Conservation (phyloP, 192 early-diverging fungal genomes). For the Glomus cerebriforme region DNA sequence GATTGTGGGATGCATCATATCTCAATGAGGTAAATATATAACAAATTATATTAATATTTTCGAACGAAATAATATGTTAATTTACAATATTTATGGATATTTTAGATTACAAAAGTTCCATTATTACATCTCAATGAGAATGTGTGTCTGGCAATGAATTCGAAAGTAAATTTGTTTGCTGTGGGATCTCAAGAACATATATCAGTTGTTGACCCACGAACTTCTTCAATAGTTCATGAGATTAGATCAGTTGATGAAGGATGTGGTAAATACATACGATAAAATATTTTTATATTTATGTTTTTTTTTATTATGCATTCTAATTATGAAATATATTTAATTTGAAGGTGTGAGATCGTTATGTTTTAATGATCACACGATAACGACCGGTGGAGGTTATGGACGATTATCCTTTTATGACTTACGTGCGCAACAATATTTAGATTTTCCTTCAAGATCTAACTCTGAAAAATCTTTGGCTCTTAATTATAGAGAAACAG, state of each 20-base stretch:
- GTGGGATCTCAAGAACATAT: conserved; percentile 48
- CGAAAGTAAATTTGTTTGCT: conserved; percentile 37
- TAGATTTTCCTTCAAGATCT: conserved; percentile 37
- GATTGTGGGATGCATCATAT: conserved; percentile 60
- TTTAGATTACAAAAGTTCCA: conserved; percentile 33
- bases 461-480: conserved; percentile 22
- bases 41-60: background rate
- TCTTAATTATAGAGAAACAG: conserved; percentile 40
- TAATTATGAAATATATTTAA: background rate
- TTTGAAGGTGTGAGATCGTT: conserved; percentile 58
- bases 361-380: conserved; percentile 43
- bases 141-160: conserved; percentile 43
- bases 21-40: conserved; percentile 30
- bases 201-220: conserved; percentile 39
- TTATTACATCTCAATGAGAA: conserved; percentile 35
- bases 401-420: conserved; percentile 70
- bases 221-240: conserved; percentile 43
- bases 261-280: conserved; percentile 44
- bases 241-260: conserved; percentile 64
- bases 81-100: background rate
- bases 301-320: background rate
- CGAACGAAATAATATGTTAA: no score
- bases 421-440: conserved; percentile 53
- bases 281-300: background rate
- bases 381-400: conserved; percentile 65